phyloP scores from a whole-genome alignment of 2,329 filamentous ascomycete species.

The Diaporthe australafricana region DNA sequence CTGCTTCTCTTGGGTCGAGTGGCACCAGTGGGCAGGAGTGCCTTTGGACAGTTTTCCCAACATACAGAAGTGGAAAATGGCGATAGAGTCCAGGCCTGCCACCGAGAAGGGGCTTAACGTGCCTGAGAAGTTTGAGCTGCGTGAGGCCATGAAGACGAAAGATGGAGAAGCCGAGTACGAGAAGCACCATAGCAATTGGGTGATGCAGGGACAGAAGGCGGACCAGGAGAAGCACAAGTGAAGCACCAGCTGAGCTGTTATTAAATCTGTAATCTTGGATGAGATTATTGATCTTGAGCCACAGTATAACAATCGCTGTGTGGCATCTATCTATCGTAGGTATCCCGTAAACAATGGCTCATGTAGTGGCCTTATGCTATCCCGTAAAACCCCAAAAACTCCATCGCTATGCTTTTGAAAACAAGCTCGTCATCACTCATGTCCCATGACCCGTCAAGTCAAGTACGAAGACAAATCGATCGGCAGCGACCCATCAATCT shows the following conservation, averaged over 20 bases:
- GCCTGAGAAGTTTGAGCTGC: background rate
- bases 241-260: background rate
- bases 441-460: background rate
- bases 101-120: background rate
- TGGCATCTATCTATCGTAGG: background rate
- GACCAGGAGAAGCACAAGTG: background rate
- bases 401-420: constrained; percentile 45
- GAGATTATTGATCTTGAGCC: background rate
- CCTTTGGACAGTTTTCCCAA: background rate
- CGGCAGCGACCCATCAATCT: constrained; percentile 11
- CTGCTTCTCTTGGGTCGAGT: constrained; percentile 26
- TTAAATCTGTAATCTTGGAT: background rate
- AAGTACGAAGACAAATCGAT: background rate
- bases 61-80: constrained; percentile 11
- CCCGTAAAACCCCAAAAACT: constrained; percentile 39
- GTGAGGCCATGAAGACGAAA: constrained; percentile 18
- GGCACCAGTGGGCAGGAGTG: constrained; percentile 17
- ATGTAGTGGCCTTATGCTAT: background rate
- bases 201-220: background rate
- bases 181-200: background rate
- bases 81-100: background rate
- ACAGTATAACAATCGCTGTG: background rate
- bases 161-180: constrained; percentile 12
- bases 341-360: background rate
- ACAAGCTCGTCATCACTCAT: constrained; percentile 5